phyloP scores from a whole-genome alignment of 2,329 filamentous ascomycete genomes.

The Hypoxylon sp. region DNA sequence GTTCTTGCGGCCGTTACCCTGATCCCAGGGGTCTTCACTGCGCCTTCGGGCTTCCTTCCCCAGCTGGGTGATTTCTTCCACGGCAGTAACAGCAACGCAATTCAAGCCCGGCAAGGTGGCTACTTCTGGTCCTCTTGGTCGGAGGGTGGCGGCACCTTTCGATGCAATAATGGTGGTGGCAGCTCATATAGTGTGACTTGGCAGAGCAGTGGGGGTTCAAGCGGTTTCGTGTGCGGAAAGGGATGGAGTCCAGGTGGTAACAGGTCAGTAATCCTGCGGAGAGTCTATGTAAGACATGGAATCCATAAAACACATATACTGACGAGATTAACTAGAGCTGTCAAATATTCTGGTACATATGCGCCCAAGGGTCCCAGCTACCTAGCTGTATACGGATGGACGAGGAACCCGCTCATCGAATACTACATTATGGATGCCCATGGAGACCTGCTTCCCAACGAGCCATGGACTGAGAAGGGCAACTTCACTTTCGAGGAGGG shows the following conservation, averaged over 20 bases:
- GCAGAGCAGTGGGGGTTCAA: slow-evolving; percentile 40
- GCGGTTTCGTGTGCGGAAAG: slow-evolving; percentile 43
- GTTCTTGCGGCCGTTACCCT: slow-evolving; percentile 47
- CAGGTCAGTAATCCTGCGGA: slow-evolving; percentile 17
- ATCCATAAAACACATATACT: neutral
- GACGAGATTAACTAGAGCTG: slow-evolving; percentile 47
- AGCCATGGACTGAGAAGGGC: slow-evolving; percentile 64
- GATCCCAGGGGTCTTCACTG: slow-evolving; percentile 45
- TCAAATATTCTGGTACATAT: slow-evolving; percentile 58
- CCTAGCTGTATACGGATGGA: slow-evolving; percentile 71
- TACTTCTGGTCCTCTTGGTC: slow-evolving; percentile 52
- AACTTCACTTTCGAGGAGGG: slow-evolving; percentile 67
- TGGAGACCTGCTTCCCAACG: slow-evolving; percentile 64
- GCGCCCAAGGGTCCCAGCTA: slow-evolving; percentile 60
- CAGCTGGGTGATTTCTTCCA: slow-evolving; percentile 42
- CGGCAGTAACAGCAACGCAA: slow-evolving; percentile 38
- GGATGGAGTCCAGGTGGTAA: slow-evolving; percentile 42
- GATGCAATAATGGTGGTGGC: slow-evolving; percentile 38
- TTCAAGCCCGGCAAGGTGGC: slow-evolving; percentile 46
- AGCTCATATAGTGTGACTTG: slow-evolving; percentile 39
- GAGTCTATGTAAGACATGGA: neutral
- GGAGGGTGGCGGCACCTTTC: slow-evolving; percentile 39
- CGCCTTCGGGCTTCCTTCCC: slow-evolving; percentile 41
- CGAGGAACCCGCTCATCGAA: slow-evolving; percentile 59
- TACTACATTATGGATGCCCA: slow-evolving; percentile 72